phyloP scores from a whole-genome alignment of 345 rosid genomes.

The Turritis glabra region DNA sequence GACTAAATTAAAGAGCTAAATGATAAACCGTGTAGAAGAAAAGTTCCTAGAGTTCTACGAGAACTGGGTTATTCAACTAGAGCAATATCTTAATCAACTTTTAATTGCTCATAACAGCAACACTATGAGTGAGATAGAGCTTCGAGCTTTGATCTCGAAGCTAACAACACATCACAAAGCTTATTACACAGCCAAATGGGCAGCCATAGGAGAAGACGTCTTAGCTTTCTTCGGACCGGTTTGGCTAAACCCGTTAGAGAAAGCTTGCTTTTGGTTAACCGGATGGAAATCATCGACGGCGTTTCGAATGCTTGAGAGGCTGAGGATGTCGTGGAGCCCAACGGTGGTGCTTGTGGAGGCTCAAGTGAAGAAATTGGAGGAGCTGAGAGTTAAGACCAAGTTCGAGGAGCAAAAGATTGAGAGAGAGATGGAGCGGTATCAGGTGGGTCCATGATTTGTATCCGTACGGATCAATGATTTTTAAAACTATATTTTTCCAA shows the following conservation, averaged over 20 bases:
- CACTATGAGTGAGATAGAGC: slow-evolving; percentile 37
- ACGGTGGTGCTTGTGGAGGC: slow-evolving; percentile 49
- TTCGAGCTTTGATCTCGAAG: slow-evolving; percentile 51
- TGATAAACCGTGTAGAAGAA: slow-evolving; percentile 48
- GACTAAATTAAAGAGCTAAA: neutral
- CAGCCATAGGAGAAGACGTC: slow-evolving; percentile 61
- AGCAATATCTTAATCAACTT: slow-evolving; percentile 49
- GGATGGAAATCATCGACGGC: slow-evolving; percentile 80
- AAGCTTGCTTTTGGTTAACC: slow-evolving; percentile 65
- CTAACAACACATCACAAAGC: slow-evolving; percentile 73
- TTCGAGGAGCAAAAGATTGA: slow-evolving; percentile 71
- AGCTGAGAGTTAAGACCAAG: slow-evolving; percentile 55
- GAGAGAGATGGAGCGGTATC: slow-evolving; percentile 86
- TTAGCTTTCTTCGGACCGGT: slow-evolving; percentile 60
- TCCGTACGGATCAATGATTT: slow-evolving; percentile 9
- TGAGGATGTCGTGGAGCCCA: slow-evolving; percentile 38
- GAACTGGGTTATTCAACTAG: slow-evolving; percentile 61
- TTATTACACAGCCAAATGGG: slow-evolving; percentile 80
- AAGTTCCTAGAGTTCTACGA: slow-evolving; percentile 59
- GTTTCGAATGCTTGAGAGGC: slow-evolving; percentile 53
- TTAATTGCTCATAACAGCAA: slow-evolving; percentile 31
- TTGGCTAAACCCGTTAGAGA: slow-evolving; percentile 70
- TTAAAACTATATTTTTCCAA: neutral
- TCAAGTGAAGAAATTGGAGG: slow-evolving; percentile 55
- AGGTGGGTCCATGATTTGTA: slow-evolving; percentile 37